Evolutionary conservation across 1,139 yeast genomes (phyloP), one percentile per base, ranked within the genome.

Genomic region (Candida glucosophila): DNA sequence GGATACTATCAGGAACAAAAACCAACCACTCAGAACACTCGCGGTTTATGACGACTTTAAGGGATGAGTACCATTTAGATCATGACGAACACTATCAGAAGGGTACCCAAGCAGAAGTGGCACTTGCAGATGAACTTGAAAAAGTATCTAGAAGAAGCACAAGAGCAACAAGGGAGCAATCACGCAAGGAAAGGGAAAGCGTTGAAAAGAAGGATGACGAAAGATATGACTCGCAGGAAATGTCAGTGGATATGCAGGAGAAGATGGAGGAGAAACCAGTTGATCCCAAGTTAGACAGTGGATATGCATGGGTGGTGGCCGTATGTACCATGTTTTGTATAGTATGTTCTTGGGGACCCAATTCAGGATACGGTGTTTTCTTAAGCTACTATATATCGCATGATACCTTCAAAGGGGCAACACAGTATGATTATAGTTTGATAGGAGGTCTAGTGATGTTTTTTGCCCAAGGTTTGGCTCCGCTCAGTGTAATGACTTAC

Each of bases 311-410:
- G 86, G 68, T 76, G 5, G 65, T 76, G 28, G 73, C 77, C 0
- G 29, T 67, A 2, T 68, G 79, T 36, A 70, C 70, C 1, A 58
- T 71, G 46, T 41, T 67, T 24, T 45, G 58, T 14, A 45, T 52
- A 15, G 58, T 75, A 24, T 65, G 73, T 16, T 70, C 86, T 1
- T 81, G 93, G 93, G 93, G 93, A 13, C 60, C 76, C 23, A 77
- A 76, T 41, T 70, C 82, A 4, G 68, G 73, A 1, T 81, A 66
- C 41, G 88, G 90, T 25, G 78, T 81, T 4, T 78, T 72, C 39
- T 51, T 81, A 17, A 65, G 72, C 19, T 74, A 58, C 41, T 81
- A 76, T 43, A 43, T 74, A 14, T 30, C 34, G 11, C 41, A 57
- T 22, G 47, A 66, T 25, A 51, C 58, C 2, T 77, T 76, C 35